Conservation (phyloP, 305 asterid genomes). For the Solanum hybrid region DNA sequence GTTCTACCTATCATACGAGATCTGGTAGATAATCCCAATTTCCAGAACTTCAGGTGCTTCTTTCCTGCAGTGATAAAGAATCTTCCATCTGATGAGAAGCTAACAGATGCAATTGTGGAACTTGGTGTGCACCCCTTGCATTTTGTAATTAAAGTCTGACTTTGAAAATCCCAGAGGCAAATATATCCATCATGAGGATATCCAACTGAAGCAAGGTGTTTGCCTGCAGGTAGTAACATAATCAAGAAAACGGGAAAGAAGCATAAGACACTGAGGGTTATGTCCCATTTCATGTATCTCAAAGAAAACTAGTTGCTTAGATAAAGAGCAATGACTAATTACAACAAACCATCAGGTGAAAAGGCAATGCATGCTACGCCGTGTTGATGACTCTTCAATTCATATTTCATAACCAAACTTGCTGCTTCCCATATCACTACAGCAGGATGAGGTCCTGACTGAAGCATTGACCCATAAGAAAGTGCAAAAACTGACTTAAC, state of each 20-base stretch:
- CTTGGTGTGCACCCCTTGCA: slow-evolving; percentile 36
- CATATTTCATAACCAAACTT: slow-evolving; percentile 27
- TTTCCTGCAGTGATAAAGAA: slow-evolving; percentile 42
- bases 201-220: slow-evolving; percentile 49
- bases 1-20: slow-evolving; percentile 30
- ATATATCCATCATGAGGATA: slow-evolving; percentile 46
- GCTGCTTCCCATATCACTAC: slow-evolving; percentile 44
- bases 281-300: background rate
- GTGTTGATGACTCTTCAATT: slow-evolving; percentile 47
- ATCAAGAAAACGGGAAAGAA: slow-evolving; percentile 1
- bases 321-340: slow-evolving; percentile 4
- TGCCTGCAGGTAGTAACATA: slow-evolving; percentile 24
- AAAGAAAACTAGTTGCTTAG: background rate
- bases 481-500: background rate
- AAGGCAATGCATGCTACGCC: slow-evolving; percentile 59
- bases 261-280: background rate
- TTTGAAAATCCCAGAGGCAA: slow-evolving; percentile 53
- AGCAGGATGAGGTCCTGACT: slow-evolving; percentile 55
- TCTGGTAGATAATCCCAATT: slow-evolving; percentile 34
- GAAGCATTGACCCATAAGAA: slow-evolving; percentile 6
- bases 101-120: slow-evolving; percentile 35
- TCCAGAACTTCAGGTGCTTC: slow-evolving; percentile 53
- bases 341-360: slow-evolving; percentile 55
- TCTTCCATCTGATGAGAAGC: slow-evolving; percentile 41
- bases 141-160: slow-evolving; percentile 33